phyloP scores from a whole-genome alignment of 805 yeast genomes.

The Metschnikowia lachancei region DNA sequence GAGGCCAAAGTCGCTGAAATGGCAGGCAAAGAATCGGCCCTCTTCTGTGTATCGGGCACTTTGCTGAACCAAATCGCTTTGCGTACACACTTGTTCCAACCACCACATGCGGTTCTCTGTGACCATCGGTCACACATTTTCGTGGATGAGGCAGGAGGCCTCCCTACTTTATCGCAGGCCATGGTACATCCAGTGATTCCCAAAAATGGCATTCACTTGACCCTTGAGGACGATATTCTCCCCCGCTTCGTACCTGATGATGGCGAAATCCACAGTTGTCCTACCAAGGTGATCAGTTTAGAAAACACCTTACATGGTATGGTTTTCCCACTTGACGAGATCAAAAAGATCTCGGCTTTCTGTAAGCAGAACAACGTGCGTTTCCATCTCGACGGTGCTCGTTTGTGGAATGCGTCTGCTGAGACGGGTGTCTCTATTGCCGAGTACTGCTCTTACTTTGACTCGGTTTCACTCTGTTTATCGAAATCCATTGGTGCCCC shows the following conservation, averaged over 20 bases:
- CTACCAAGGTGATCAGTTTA: slow-evolving; percentile 43
- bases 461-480: slow-evolving; percentile 43
- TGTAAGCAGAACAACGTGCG: slow-evolving; percentile 34
- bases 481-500: slow-evolving; percentile 46
- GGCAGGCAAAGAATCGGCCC: slow-evolving; percentile 41
- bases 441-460: slow-evolving; percentile 40
- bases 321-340: slow-evolving; percentile 40
- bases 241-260: slow-evolving; percentile 41
- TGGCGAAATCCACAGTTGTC: slow-evolving; percentile 45
- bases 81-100: slow-evolving; percentile 39
- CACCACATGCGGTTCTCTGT: slow-evolving; percentile 41
- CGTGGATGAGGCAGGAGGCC: slow-evolving; percentile 42
- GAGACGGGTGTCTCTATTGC: slow-evolving; percentile 40
- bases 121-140: slow-evolving; percentile 39
- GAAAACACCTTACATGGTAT: slow-evolving; percentile 46
- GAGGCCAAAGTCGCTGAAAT: slow-evolving; percentile 34
- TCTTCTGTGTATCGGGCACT: slow-evolving; percentile 44
- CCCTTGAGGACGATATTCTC: slow-evolving; percentile 38
- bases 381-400: slow-evolving; percentile 44
- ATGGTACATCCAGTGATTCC: slow-evolving; percentile 41
- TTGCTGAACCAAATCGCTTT: slow-evolving; percentile 42
- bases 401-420: slow-evolving; percentile 43
- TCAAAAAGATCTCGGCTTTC: slow-evolving; percentile 34
- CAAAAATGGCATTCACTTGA: slow-evolving; percentile 33
- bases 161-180: slow-evolving; percentile 43